Evolutionary conservation across 371 early-diverging fungal genomes (phyloP).

Genomic region (Agmasoma carcini): DNA sequence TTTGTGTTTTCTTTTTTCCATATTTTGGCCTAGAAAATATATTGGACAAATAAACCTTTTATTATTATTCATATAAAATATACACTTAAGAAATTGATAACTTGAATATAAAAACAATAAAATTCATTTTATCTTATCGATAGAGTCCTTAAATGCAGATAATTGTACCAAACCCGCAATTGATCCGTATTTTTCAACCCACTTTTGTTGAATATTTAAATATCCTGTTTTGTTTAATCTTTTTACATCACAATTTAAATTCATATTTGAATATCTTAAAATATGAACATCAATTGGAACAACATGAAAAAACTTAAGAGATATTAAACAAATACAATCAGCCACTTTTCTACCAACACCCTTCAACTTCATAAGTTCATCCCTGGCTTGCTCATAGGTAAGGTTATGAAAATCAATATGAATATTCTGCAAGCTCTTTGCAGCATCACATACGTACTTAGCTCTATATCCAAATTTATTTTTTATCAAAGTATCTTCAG

Average conservation of each 20-base stretch:
- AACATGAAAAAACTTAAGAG: slow-evolving; percentile 61
- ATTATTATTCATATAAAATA: no score
- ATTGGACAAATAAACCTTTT: no score
- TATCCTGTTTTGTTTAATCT: slow-evolving; percentile 9
- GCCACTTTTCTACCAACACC: slow-evolving; percentile 78
- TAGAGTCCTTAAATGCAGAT: slow-evolving; percentile 40
- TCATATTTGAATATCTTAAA: slow-evolving; percentile 52
- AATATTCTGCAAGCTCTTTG: slow-evolving; percentile 29
- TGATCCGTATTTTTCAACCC: slow-evolving; percentile 30
- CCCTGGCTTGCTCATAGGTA: not conserved
- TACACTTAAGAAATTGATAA: no score
- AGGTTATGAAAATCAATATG: not conserved
- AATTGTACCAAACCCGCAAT: slow-evolving; percentile 47
- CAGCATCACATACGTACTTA: slow-evolving; percentile 63
- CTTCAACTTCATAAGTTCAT: slow-evolving; percentile 17
- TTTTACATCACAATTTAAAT: slow-evolving; percentile 16
- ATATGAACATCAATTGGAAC: slow-evolving; percentile 83
- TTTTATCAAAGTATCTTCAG: slow-evolving; percentile 56
- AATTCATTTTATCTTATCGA: no score
- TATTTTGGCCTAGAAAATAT: no score
- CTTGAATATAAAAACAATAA: no score
- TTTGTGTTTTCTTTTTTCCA: no score
- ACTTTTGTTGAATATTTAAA: slow-evolving; percentile 28
- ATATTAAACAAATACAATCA: slow-evolving; percentile 73
- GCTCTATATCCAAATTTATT: slow-evolving; percentile 85